Base-by-base conservation (phyloP, 345 rosid species). In the Triadica sebifera region DNA sequence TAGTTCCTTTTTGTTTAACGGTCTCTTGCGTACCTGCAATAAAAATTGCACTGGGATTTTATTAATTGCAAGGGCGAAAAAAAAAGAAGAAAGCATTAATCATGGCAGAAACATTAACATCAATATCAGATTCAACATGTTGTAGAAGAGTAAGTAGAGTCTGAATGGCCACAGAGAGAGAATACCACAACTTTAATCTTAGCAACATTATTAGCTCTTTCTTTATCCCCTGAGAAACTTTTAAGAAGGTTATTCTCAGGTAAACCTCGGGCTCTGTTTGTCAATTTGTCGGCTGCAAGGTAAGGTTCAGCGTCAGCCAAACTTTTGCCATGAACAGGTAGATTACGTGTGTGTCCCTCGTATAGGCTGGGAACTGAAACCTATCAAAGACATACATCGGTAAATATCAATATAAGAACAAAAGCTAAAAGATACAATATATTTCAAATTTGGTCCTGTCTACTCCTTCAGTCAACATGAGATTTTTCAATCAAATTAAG, bases 171-270 rank as follows among this genome's bases (percentile, higher is more conserved):
- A 43, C 52, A 46, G 22, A 59, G 13, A 46, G 15, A 67, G 81
- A 49, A 53, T 83, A 86, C 92, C 88, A 85, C 88, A 13, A 88
- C 89, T 88, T 88, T 88, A 80, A 86, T 88, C 81, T 83, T 88
- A 12, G 92, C 89, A 69, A 88, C 92, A 83, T 45, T 71, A 68
- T 78, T 85, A 59, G 86, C 81, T 58, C 79, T 85, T 52, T 85
- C 89, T 74, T 82, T 88, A 66, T 88, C 92, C 13, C 59, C 78
- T 6, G 85, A 57, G 50, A 84, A 83, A 75, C 88, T 88, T 71
- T 78, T 86, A 19, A 78, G 78, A 70, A 82, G 82, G 79, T 34
- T 74, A 53, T 82, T 83, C 58, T 84, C 89, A 1, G 81, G 72
- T 69, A 82, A 49, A 63, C 75, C 78, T 6, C 58, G 81, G 25